phyloP scores from a whole-genome alignment of 2,329 filamentous ascomycete species.

The Diplodia intermedia region DNA sequence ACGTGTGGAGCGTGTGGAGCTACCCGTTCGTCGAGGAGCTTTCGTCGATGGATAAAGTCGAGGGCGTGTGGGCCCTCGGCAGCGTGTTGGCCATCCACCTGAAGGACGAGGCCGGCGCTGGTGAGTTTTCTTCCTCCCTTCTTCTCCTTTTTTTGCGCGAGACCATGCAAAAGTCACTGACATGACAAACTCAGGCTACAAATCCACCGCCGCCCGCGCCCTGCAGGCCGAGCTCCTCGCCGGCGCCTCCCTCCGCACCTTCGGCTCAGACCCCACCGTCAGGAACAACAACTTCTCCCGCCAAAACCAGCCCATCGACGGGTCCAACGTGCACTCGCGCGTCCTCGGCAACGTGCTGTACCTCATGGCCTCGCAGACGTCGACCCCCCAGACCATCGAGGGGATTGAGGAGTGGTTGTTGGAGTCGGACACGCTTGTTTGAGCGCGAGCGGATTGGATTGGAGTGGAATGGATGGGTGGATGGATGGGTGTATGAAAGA shows the following conservation, averaged over 20 bases:
- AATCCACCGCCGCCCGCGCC: conserved; percentile 61
- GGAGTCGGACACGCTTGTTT: not conserved
- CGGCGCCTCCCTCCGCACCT: conserved; percentile 46
- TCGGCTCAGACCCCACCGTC: not conserved
- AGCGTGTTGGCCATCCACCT: conserved; percentile 73
- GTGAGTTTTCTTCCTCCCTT: conserved; percentile 42
- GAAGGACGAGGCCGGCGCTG: conserved; percentile 54
- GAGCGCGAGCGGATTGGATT: not conserved
- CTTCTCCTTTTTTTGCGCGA: not conserved
- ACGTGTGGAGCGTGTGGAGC: conserved; percentile 16
- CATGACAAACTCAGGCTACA: conserved; percentile 55
- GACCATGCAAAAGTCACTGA: not conserved
- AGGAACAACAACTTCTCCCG: too few relatives aligned
- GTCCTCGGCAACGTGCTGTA: conserved; percentile 68
- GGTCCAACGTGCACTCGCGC: conserved; percentile 62
- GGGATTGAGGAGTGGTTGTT: conserved; percentile 8
- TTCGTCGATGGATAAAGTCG: conserved; percentile 51
- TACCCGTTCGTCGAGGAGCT: not conserved
- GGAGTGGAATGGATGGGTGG: too few relatives aligned
- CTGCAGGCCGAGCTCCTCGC: conserved; percentile 59
- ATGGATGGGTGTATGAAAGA: too few relatives aligned
- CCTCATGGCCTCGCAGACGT: conserved; percentile 61
- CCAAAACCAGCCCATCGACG: conserved; percentile 31
- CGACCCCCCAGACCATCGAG: conserved; percentile 30
- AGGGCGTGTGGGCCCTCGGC: conserved; percentile 75